Base-by-base conservation (phyloP, 805 yeast genomes). In the Candida parachauliodes region DNA sequence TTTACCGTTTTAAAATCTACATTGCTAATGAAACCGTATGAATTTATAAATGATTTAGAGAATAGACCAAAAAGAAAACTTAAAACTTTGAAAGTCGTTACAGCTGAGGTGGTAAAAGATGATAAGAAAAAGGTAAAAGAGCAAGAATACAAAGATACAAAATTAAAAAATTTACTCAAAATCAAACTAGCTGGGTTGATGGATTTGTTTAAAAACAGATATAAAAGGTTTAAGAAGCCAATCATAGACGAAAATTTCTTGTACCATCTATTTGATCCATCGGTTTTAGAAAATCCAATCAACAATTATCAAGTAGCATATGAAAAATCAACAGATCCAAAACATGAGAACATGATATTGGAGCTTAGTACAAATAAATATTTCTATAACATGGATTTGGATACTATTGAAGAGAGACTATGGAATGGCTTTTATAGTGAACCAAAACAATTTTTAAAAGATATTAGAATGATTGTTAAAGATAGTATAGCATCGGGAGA, bases 401-500 rank as follows among this genome's bases (percentile, higher is more conserved):
- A 93, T 53, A 81, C 88, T 12, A 77, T 93, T 23, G 98, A 93
- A 54, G 98, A 93, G 55, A 72, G 98, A 41, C 62, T 93, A 38
- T 93, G 98, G 98, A 93, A 93, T 59, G 98, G 98, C 0, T 93
- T 63, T 58, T 93, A 93, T 53, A 81, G 87, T 26, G 96, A 88
- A 51, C 97, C 98, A 10, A 81, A 79, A 46, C 97, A 93, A 56
- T 91, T 85, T 53, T 63, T 89, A 49, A 77, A 75, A 47, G 98
- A 93, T 54, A 74, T 93, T 30, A 88, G 82, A 52, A 73, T 84
- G 77, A 91, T 93, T 26, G 81, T 85, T 30, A 71, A 71, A 23
- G 99, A 93, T 63, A 75, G 95, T 0, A 69, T 73, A 23, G 77
- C 80, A 0, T 61, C 74, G 2, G 87, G 86, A 0, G 98, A 91